phyloP scores from a whole-genome alignment of 495 filamentous ascomycete species.

The Letharia columbiana region DNA sequence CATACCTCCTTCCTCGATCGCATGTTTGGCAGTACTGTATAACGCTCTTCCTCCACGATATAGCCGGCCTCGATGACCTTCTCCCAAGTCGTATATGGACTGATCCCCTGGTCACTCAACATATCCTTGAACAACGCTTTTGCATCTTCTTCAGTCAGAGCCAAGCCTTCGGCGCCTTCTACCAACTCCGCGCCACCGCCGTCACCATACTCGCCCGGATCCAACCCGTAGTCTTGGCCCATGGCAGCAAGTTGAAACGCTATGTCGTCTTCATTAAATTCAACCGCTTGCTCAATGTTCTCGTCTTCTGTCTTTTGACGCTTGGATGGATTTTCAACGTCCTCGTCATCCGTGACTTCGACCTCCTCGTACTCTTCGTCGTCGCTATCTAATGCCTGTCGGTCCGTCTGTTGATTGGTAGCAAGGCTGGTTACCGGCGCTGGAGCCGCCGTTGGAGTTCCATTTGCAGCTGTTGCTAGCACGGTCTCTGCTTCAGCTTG shows the following conservation, averaged over 20 bases:
- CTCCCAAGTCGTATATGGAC: conserved; percentile 89
- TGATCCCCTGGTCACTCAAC: conserved; percentile 70
- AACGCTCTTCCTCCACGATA: conserved; percentile 77
- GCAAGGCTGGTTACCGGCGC: conserved; percentile 4
- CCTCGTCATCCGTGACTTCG: conserved; percentile 69
- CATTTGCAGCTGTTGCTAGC: conserved; percentile 10
- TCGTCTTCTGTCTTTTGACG: conserved; percentile 56
- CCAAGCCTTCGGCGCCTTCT: conserved; percentile 59
- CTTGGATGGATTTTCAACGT: conserved; percentile 49
- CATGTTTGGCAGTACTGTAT: conserved; percentile 73
- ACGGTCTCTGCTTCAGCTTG: conserved; percentile 29
- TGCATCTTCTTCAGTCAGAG: conserved; percentile 59
- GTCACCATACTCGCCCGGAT: conserved; percentile 63
- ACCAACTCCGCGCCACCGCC: conserved; percentile 57
- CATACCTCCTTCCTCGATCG: conserved; percentile 73
- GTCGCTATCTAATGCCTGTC: conserved; percentile 29
- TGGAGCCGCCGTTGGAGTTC: conserved; percentile 13
- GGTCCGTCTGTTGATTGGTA: conserved; percentile 10
- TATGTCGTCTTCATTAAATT: conserved; percentile 94
- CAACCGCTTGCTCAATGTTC: conserved; percentile 50
- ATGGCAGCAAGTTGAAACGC: conserved; percentile 83
- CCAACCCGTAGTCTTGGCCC: conserved; percentile 67
- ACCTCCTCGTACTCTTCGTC: conserved; percentile 80
- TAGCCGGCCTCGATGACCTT: conserved; percentile 72
- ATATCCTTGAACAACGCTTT: conserved; percentile 75